phyloP scores from a whole-genome alignment of 192 early-diverging fungal genomes.

The Helicostylum pulchrum region DNA sequence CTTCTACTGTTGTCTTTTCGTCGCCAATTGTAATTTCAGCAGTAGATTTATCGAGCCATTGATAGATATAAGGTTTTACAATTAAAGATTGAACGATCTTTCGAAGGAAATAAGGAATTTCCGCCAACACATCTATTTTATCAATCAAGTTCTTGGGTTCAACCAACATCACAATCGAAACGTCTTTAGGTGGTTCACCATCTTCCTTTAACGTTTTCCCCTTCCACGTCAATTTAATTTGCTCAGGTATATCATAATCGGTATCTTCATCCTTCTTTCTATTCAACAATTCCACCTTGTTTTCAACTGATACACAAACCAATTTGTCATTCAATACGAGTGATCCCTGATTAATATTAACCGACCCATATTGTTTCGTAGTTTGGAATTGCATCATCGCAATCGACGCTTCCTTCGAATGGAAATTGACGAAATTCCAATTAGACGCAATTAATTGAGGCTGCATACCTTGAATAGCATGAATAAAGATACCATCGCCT shows the following conservation, averaged over 20 bases:
- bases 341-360: constrained; percentile 69
- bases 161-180: constrained; percentile 63
- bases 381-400: constrained; percentile 78
- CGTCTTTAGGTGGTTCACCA: constrained; percentile 54
- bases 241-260: constrained; percentile 79
- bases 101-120: constrained; percentile 87
- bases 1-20: constrained; percentile 55
- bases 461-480: constrained; percentile 82
- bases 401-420: constrained; percentile 57
- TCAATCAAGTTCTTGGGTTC: constrained; percentile 62
- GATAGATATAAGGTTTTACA: constrained; percentile 90
- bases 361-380: constrained; percentile 64
- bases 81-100: constrained; percentile 90
- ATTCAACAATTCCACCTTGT: constrained; percentile 62
- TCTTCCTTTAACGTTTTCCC: constrained; percentile 73
- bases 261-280: constrained; percentile 69
- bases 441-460: constrained; percentile 78
- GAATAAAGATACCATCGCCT: constrained; percentile 77
- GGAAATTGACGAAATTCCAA: constrained; percentile 87
- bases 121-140: constrained; percentile 87
- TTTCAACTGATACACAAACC: constrained; percentile 74
- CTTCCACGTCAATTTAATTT: constrained; percentile 68
- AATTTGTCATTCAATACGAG: constrained; percentile 66
- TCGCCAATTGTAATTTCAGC: constrained; percentile 75
- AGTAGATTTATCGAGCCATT: constrained; percentile 80